Percentiles rank a stretch among this genome's conserved stretches.
phyloP scores from a whole-genome alignment of 169 alveolate species.

The Eimeria sp. region DNA sequence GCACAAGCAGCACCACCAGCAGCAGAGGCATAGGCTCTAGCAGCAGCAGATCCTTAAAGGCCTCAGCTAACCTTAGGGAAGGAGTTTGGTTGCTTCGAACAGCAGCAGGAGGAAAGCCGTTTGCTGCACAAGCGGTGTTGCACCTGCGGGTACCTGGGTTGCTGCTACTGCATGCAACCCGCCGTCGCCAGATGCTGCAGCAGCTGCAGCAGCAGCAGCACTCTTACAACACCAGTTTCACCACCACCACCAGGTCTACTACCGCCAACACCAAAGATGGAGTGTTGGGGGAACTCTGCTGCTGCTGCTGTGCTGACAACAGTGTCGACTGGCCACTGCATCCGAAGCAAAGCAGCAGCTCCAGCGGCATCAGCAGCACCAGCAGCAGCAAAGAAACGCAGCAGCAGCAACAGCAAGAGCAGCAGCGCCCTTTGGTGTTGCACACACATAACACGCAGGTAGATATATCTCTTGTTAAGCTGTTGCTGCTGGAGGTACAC shows the following conservation, averaged over 20 bases:
- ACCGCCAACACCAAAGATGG: neutral
- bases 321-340: no score
- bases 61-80: neutral
- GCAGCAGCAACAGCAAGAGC: slow-evolving; percentile 14
- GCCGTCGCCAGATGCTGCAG: slow-evolving; percentile 60
- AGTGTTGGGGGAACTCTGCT: neutral
- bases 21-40: slow-evolving; percentile 13
- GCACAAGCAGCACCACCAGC: slow-evolving; percentile 41
- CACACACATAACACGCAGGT: neutral
- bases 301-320: slow-evolving; percentile 29
- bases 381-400: slow-evolving; percentile 14
- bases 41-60: slow-evolving; percentile 41
- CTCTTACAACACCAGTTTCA: no score
- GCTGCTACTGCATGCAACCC: slow-evolving; percentile 54
- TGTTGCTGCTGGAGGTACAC: slow-evolving; percentile 40
- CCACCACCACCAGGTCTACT: no score
- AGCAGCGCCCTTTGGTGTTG: neutral
- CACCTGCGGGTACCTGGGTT: slow-evolving; percentile 24
- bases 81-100: slow-evolving; percentile 64
- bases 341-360: neutral
- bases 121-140: slow-evolving; percentile 63
- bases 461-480: neutral
- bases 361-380: neutral
- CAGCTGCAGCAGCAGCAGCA: neutral
- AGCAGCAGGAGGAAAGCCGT: slow-evolving; percentile 14